These are phyloP conservation scores for Prunella vulgaris DNA, from an alignment of 257 asterid species.

Conservation along the genomic window DNA sequence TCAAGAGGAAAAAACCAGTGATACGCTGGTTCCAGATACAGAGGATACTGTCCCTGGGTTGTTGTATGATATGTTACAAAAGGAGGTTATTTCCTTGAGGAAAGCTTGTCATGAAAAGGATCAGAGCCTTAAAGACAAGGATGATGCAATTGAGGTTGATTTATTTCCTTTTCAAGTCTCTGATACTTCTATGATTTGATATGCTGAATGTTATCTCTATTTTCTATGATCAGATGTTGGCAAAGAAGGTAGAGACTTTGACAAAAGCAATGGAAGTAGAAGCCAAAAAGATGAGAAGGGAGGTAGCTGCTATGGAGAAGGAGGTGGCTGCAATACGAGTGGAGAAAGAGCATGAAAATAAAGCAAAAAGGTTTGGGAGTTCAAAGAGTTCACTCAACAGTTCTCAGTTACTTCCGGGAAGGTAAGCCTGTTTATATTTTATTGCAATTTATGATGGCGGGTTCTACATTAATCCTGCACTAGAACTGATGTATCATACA, in stretches of 20 bases:
- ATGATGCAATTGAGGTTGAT: constrained; percentile 92
- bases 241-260: constrained; percentile 93
- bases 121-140: constrained; percentile 96
- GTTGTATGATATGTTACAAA: constrained; percentile 77
- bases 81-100: constrained; percentile 84
- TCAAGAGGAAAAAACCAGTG: constrained; percentile 60
- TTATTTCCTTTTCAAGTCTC: constrained; percentile 18
- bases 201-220: constrained; percentile 22
- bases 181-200: constrained; percentile 9
- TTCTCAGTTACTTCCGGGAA: constrained; percentile 74
- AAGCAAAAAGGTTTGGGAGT: constrained; percentile 62
- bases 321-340: constrained; percentile 97
- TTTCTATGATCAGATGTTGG: constrained; percentile 62
- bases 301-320: constrained; percentile 99
- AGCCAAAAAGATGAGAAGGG: constrained; percentile 98
- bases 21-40: constrained; percentile 48
- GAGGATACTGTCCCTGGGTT: constrained; percentile 82
- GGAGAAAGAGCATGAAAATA: constrained; percentile 79
- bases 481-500: neutral
- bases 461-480: neutral
- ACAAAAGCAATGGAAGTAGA: constrained; percentile 98
- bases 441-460: neutral
- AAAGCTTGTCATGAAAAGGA: constrained; percentile 93
- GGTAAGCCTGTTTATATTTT: constrained; percentile 38
- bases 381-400: constrained; percentile 57